phyloP scores from a whole-genome alignment of 2,329 filamentous ascomycete species.

The Graphilbum sp. region DNA sequence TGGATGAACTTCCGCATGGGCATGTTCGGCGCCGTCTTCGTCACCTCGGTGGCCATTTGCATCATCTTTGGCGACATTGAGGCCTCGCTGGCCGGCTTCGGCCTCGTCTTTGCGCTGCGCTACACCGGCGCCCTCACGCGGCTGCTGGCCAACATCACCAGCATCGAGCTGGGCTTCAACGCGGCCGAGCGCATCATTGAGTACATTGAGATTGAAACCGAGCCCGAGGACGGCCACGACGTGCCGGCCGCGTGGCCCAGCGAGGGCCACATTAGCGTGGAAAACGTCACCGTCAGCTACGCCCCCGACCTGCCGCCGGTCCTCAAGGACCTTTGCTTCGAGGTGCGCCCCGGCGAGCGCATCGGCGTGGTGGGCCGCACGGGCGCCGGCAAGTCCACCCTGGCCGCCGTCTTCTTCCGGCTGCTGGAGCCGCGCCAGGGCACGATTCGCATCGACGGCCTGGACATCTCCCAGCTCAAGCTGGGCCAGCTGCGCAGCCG shows the following conservation, averaged over 20 bases:
- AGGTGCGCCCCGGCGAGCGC: conserved; percentile 34
- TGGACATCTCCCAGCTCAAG: conserved; percentile 40
- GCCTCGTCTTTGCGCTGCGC: conserved; percentile 21
- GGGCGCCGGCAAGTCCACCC: conserved; percentile 48
- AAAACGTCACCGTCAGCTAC: conserved; percentile 21
- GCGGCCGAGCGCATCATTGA: conserved; percentile 26
- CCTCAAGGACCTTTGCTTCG: conserved; percentile 20
- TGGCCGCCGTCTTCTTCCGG: conserved; percentile 48
- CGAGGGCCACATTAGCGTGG: conserved; percentile 21
- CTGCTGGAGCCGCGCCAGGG: conserved; percentile 29
- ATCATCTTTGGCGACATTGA: conserved; percentile 19
- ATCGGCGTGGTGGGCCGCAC: conserved; percentile 50
- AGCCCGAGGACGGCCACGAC: conserved; percentile 17
- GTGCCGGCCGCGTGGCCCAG: conserved; percentile 25
- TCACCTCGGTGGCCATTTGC: conserved; percentile 19
- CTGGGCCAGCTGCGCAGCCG: conserved; percentile 43
- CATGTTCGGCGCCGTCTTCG: conserved; percentile 22
- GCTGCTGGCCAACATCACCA: conserved; percentile 19
- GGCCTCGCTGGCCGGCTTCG: conserved; percentile 23
- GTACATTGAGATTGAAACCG: conserved; percentile 22
- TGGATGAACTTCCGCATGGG: conserved; percentile 24
- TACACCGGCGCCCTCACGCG: conserved; percentile 18
- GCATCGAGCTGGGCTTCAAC: conserved; percentile 25
- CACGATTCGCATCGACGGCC: conserved; percentile 26
- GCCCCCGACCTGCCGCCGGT: conserved; percentile 19